phyloP scores from a whole-genome alignment of 1,139 yeast genomes.

The Debaryomyces psychrophilus region DNA sequence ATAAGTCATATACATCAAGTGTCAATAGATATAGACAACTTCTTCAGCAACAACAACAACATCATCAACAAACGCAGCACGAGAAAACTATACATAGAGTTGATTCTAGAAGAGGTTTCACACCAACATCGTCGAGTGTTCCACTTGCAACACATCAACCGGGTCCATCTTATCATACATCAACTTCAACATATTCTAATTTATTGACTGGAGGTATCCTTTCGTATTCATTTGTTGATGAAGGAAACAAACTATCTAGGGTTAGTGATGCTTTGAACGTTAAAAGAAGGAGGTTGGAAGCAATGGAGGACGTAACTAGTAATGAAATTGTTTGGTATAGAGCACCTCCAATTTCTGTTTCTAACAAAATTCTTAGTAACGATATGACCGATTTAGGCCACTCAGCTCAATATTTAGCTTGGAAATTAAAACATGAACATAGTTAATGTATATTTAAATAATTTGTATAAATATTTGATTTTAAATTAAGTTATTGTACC shows the following conservation, averaged over 20 bases:
- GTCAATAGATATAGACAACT: conserved; percentile 23
- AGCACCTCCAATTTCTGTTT: conserved; percentile 70
- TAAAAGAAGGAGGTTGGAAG: conserved; percentile 28
- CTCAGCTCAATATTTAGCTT: conserved; percentile 69
- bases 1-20: conserved; percentile 21
- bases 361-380: conserved; percentile 48
- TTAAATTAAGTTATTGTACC: background rate
- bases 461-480: conserved; percentile 1
- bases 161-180: conserved; percentile 28
- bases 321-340: conserved; percentile 78
- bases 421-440: conserved; percentile 45
- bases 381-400: conserved; percentile 55
- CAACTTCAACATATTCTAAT: conserved; percentile 41
- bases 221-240: conserved; percentile 37
- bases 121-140: conserved; percentile 20
- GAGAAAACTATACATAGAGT: conserved; percentile 18
- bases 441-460: conserved; percentile 7
- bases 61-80: conserved; percentile 23
- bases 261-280: conserved; percentile 25
- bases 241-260: conserved; percentile 20
- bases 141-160: conserved; percentile 21
- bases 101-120: conserved; percentile 23
- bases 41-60: conserved; percentile 31
- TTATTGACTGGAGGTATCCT: conserved; percentile 46
- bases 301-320: conserved; percentile 30